Percentiles rank a stretch among this genome's conserved stretches.
phyloP scores from a whole-genome alignment of 805 yeast genomes.

The Scheffersomyces stipitis region DNA sequence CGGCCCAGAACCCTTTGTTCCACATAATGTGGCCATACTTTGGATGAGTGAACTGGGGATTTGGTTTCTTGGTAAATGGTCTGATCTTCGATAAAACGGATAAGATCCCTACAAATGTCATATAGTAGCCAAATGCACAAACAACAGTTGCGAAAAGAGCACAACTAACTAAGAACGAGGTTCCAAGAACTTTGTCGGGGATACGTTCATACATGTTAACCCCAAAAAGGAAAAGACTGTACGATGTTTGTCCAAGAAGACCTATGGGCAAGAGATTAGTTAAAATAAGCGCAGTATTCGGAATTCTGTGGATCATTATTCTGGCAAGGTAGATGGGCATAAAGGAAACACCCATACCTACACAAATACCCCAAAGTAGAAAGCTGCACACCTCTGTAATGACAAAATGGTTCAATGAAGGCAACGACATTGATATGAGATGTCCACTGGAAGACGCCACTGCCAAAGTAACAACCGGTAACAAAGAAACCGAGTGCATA shows the following conservation, averaged over 20 bases:
- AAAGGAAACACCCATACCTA: slow-evolving; percentile 52
- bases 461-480: slow-evolving; percentile 79
- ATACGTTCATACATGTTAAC: slow-evolving; percentile 31
- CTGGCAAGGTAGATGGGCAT: slow-evolving; percentile 61
- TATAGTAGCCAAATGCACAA: slow-evolving; percentile 58
- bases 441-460: slow-evolving; percentile 77
- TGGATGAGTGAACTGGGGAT: slow-evolving; percentile 18
- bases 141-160: slow-evolving; percentile 30
- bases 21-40: slow-evolving; percentile 19
- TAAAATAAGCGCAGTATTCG: slow-evolving; percentile 54
- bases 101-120: slow-evolving; percentile 36
- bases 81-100: slow-evolving; percentile 42
- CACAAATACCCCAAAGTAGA: slow-evolving; percentile 69
- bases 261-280: slow-evolving; percentile 79
- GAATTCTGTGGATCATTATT: slow-evolving; percentile 56
- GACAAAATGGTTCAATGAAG: slow-evolving; percentile 41
- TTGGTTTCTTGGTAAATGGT: slow-evolving; percentile 34
- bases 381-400: slow-evolving; percentile 55
- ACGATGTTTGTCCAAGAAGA: slow-evolving; percentile 82
- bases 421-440: slow-evolving; percentile 46
- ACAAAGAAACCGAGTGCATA: slow-evolving; percentile 57
- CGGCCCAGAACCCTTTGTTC: slow-evolving; percentile 58
- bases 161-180: slow-evolving; percentile 3
- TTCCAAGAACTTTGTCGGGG: slow-evolving; percentile 3
- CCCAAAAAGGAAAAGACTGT: slow-evolving; percentile 59